Base-by-base conservation (phyloP, 2,329 filamentous ascomycete species). In the Allantophomopsis lycopodina region DNA sequence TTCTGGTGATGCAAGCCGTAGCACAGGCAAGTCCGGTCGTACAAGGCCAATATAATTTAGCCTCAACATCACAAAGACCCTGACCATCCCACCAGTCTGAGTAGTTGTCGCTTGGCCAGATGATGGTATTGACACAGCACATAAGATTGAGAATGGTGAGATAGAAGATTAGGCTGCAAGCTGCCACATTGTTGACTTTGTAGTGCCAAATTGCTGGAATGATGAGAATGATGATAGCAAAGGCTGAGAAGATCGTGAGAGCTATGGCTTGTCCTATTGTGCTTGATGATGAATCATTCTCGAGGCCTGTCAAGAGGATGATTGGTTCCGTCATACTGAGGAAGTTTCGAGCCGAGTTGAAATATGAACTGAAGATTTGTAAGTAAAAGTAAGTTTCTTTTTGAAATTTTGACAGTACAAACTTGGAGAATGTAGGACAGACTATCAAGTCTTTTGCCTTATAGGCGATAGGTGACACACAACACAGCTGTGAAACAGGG, bases 21-120 rank as follows among this genome's bases (percentile, higher is more conserved):
- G 67, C 62, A 7, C 69, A 68, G 3, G 71, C 60, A 13, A 74
- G 55, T 1, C 66, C 73, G 1, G 73, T 62, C 14, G 63, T 62
- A 7, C 64, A 58, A 3, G 68, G 73, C 17, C 71, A 60, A 42
- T 69, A 63, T 28, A 83, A 50, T 44, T 77, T 75, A 40, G 68
- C 62, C 47, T 81, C 66, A 37, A 83, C 59, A 53, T 84, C 79
- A 56, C 79, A 84, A 42, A 79, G 68, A 2, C 66, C 68, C 5
- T 54, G 50, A 4, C 79, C 79, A 42, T 66, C 55, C 66, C 68
- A 83, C 67, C 69, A 83, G 5, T 58, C 53, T 0, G 50, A 31
- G 11, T 69, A 49, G 46, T 79, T 60, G 46, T 79, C 72, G 7
- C 63, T 69, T 0, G 69, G 66, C 79, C 79, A 84, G 44, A 82